A percentile compares a stretch with the other conserved stretches of the same genome.
phyloP scores from a whole-genome alignment of 805 yeast genomes.

The Saccharomyces kudriavzevii region DNA sequence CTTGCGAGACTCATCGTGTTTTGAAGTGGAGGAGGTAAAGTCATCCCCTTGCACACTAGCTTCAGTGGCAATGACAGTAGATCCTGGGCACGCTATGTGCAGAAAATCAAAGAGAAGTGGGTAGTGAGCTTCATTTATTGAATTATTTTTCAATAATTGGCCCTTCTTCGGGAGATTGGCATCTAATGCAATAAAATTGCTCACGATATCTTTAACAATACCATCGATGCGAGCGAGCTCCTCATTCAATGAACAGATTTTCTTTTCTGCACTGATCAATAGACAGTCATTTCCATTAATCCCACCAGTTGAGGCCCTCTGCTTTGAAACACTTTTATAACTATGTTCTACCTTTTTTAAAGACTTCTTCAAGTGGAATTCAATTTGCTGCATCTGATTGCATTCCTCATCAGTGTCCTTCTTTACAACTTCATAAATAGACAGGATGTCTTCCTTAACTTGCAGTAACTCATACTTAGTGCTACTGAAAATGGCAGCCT shows the following conservation, averaged over 20 bases:
- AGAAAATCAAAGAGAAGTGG: constrained; percentile 32
- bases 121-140: constrained; percentile 38
- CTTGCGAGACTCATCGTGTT: not conserved
- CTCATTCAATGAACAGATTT: constrained; percentile 1
- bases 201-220: constrained; percentile 8
- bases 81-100: constrained; percentile 7
- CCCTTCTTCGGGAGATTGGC: constrained; percentile 30
- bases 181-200: constrained; percentile 31
- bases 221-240: constrained; percentile 9
- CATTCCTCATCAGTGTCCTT: constrained; percentile 28
- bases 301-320: constrained; percentile 4
- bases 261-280: constrained; percentile 1
- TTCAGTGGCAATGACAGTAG: constrained; percentile 15
- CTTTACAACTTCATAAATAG: constrained; percentile 16
- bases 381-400: constrained; percentile 22
- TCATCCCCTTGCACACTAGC: constrained; percentile 1
- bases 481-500: constrained; percentile 18
- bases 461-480: constrained; percentile 18
- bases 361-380: constrained; percentile 17
- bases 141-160: constrained; percentile 30
- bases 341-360: constrained; percentile 16
- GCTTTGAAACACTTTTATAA: constrained; percentile 9
- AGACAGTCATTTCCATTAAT: constrained; percentile 7
- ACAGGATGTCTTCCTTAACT: constrained; percentile 15
- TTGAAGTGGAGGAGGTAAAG: not conserved